Conservation (phyloP, 2,329 filamentous ascomycete species). For the Rosellinia necatrix region DNA sequence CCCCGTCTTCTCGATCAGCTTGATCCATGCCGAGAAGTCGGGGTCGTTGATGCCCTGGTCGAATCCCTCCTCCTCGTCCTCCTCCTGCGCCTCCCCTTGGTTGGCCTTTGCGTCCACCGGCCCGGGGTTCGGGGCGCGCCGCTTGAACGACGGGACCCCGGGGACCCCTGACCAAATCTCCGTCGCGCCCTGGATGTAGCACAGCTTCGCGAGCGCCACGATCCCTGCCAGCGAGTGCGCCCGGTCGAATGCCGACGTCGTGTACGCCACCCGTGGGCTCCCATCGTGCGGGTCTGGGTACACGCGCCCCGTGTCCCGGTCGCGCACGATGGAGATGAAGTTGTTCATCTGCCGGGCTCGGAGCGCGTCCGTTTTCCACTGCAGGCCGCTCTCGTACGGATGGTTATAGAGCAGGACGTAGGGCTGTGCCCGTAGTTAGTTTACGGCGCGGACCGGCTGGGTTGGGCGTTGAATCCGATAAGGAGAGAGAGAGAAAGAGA, state of each 20-base stretch:
- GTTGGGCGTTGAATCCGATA: not conserved
- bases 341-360: slow-evolving; percentile 71
- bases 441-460: not conserved
- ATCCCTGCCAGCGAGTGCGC: slow-evolving; percentile 73
- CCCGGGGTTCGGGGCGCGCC: slow-evolving; percentile 33
- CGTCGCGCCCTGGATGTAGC: slow-evolving; percentile 76
- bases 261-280: slow-evolving; percentile 70
- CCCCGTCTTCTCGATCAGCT: slow-evolving; percentile 51
- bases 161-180: slow-evolving; percentile 74
- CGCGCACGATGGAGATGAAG: slow-evolving; percentile 76
- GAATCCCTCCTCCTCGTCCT: slow-evolving; percentile 26
- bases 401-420: slow-evolving; percentile 65
- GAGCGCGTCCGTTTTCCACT: slow-evolving; percentile 73
- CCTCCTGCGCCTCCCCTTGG: slow-evolving; percentile 11
- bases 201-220: slow-evolving; percentile 73
- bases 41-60: slow-evolving; percentile 59
- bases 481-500: not conserved
- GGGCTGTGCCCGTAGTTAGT: slow-evolving; percentile 52
- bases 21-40: slow-evolving; percentile 66
- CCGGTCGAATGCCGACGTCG: slow-evolving; percentile 71
- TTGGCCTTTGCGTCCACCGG: not conserved
- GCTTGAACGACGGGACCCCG: slow-evolving; percentile 66
- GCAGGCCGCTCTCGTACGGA: slow-evolving; percentile 69
- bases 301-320: slow-evolving; percentile 76
- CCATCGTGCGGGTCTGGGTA: slow-evolving; percentile 73